Evolutionary conservation across 1,284 basidiomycete genomes (phyloP).

Genomic region (Pascua sp.): DNA sequence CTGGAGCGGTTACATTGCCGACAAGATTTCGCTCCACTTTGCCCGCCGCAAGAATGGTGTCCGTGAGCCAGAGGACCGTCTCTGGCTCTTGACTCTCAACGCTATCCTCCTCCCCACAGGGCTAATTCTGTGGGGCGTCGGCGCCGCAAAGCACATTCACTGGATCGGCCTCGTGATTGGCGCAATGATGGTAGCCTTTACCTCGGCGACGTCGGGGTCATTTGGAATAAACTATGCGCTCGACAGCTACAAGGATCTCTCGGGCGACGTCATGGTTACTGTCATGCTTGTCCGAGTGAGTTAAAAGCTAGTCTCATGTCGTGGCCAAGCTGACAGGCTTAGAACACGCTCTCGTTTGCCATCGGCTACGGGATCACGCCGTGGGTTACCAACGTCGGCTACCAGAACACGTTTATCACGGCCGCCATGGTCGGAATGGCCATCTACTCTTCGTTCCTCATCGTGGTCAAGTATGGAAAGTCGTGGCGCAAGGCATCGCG

Average conservation of each 20-base stretch:
- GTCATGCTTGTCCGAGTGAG: slow-evolving; percentile 23
- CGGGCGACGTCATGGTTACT: slow-evolving; percentile 22
- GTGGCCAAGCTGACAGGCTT: neutral
- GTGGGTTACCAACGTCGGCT: slow-evolving; percentile 19
- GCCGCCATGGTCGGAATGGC: slow-evolving; percentile 20
- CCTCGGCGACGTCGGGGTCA: slow-evolving; percentile 17
- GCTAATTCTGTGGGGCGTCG: slow-evolving; percentile 30
- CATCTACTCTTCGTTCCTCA: slow-evolving; percentile 15
- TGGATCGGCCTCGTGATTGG: slow-evolving; percentile 27
- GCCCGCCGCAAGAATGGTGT: slow-evolving; percentile 23
- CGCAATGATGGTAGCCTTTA: slow-evolving; percentile 17
- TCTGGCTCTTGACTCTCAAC: slow-evolving; percentile 20
- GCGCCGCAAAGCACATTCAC: slow-evolving; percentile 23
- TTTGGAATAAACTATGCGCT: slow-evolving; percentile 26
- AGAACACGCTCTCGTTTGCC: slow-evolving; percentile 14
- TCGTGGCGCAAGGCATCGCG: slow-evolving; percentile 10
- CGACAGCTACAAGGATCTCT: slow-evolving; percentile 28
- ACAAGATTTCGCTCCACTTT: slow-evolving; percentile 17
- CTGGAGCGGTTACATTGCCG: slow-evolving; percentile 16
- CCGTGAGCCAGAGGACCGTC: slow-evolving; percentile 32
- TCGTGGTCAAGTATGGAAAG: slow-evolving; percentile 20
- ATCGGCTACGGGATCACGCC: slow-evolving; percentile 23
- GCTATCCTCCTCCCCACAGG: slow-evolving; percentile 25
- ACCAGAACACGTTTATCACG: slow-evolving; percentile 20
- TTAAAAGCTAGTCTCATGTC: neutral